Percentiles rank a stretch among this genome's conserved stretches.
Conservation (phyloP, 2,329 filamentous ascomycete species). For the Colletotrichum sp. region DNA sequence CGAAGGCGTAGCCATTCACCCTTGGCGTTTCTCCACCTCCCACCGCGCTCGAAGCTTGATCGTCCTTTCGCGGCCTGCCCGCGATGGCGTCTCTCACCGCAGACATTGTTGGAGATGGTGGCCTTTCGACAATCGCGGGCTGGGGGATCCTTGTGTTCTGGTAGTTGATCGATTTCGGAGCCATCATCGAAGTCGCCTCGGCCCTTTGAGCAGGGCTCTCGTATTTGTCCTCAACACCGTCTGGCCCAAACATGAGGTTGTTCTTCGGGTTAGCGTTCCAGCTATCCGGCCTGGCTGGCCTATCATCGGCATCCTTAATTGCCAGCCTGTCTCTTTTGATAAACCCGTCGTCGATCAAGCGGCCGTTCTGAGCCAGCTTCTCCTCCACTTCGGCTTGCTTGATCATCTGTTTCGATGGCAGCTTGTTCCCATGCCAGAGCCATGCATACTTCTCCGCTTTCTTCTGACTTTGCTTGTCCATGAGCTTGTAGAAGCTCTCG, state of each 20-base stretch:
- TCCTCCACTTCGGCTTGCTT: constrained; percentile 68
- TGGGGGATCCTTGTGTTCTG: constrained; percentile 80
- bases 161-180: constrained; percentile 79
- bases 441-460: constrained; percentile 85
- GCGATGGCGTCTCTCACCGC: constrained; percentile 85
- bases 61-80: constrained; percentile 67
- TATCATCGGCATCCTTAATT: constrained; percentile 70
- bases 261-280: constrained; percentile 82
- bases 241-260: constrained; percentile 83
- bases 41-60: constrained; percentile 62
- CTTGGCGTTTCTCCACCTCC: constrained; percentile 81
- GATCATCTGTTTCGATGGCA: constrained; percentile 80
- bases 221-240: constrained; percentile 63
- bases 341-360: constrained; percentile 60
- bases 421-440: constrained; percentile 88
- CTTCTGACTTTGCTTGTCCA: constrained; percentile 90
- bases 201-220: constrained; percentile 71
- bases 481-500: constrained; percentile 90
- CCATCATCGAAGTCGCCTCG: constrained; percentile 74
- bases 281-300: constrained; percentile 77
- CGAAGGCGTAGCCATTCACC: constrained; percentile 93
- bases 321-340: constrained; percentile 61
- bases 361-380: constrained; percentile 50
- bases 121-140: constrained; percentile 47
- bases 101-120: constrained; percentile 83